These are phyloP conservation scores for Adenanthera pavonina DNA, from an alignment of 306 rosid species.

Conservation along the genomic window DNA sequence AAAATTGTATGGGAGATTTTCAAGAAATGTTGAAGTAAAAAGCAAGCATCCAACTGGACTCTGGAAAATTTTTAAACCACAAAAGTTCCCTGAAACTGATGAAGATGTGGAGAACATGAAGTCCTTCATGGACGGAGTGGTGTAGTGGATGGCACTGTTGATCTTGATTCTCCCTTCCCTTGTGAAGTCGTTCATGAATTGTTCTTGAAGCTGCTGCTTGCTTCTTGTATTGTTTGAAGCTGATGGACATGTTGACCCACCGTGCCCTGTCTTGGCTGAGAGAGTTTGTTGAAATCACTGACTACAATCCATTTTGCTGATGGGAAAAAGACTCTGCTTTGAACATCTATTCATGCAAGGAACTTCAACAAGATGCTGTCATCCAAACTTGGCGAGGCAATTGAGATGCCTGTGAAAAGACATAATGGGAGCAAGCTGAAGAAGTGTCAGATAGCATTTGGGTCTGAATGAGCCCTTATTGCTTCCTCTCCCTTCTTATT, in stretches of 20 bases:
- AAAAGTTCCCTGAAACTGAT: conserved; percentile 49
- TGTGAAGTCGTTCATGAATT: not conserved
- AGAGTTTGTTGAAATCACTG: not conserved
- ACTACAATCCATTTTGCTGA: not conserved
- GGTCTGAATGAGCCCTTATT: not conserved
- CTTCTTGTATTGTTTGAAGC: not conserved
- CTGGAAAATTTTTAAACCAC: conserved; percentile 79
- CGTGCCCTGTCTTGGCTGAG: not conserved
- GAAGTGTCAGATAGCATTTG: not conserved
- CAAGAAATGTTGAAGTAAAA: conserved; percentile 46
- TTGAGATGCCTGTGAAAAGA: not conserved
- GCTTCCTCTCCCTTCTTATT: not conserved
- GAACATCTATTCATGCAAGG: not conserved
- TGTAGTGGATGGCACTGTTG: conserved; percentile 38
- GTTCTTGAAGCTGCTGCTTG: not conserved
- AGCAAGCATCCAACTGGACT: conserved; percentile 71
- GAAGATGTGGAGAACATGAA: conserved; percentile 67
- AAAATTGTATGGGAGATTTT: conserved; percentile 68
- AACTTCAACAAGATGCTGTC: not conserved
- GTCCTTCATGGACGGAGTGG: conserved; percentile 65
- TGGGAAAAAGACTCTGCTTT: not conserved
- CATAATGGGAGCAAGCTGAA: not conserved
- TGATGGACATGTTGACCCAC: not conserved
- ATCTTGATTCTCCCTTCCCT: not conserved
- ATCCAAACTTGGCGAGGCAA: not conserved